Conservation (phyloP, 768 basidiomycete species). For the Nidularia pulvinata region DNA sequence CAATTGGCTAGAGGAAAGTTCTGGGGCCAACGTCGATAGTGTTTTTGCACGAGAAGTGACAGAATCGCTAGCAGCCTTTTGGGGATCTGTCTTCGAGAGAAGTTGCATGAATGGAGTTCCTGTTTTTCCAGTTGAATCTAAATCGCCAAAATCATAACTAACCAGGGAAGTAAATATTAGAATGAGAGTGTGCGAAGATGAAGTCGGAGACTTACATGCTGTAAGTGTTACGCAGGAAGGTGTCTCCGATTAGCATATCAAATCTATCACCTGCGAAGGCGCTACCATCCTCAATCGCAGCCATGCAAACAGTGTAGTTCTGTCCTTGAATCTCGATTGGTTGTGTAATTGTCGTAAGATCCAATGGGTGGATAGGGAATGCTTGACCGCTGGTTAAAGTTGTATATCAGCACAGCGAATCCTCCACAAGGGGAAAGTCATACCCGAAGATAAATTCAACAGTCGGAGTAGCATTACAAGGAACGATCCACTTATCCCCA, state of each 20-base stretch:
- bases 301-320: conserved; percentile 36
- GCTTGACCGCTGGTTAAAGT: conserved; percentile 17
- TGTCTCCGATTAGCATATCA: conserved; percentile 38
- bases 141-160: conserved; percentile 43
- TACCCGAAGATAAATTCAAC: conserved; percentile 38
- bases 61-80: conserved; percentile 24
- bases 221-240: conserved; percentile 46
- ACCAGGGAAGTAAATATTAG: neutral
- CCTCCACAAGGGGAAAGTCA: conserved; percentile 13
- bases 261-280: conserved; percentile 23
- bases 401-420: neutral
- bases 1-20: too few relatives aligned
- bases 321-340: conserved; percentile 16
- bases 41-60: neutral
- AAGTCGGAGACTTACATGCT: conserved; percentile 26
- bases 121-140: conserved; percentile 8
- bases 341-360: conserved; percentile 26
- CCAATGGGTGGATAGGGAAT: conserved; percentile 43
- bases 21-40: too few relatives aligned
- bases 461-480: conserved; percentile 24
- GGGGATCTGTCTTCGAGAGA: conserved; percentile 29
- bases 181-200: neutral
- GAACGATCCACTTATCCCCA: conserved; percentile 30
- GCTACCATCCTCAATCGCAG: conserved; percentile 19
- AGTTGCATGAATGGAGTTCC: conserved; percentile 36